These are phyloP conservation scores for Rosa persica DNA, from an alignment of 306 rosid species.

Conservation along the genomic window DNA sequence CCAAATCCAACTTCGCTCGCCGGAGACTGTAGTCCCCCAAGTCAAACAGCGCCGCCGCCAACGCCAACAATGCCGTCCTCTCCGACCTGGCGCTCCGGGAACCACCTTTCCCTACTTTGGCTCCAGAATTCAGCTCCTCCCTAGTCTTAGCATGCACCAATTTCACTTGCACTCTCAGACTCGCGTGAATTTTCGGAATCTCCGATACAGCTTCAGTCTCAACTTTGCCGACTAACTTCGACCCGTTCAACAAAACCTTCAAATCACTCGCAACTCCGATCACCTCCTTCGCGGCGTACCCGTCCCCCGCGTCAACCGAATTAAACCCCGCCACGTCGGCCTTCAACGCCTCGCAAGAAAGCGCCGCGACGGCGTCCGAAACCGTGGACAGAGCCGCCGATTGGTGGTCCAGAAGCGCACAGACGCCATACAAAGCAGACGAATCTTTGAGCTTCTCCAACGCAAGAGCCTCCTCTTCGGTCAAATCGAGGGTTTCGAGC, in stretches of 20 bases:
- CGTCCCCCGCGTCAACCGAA: constrained; percentile 78
- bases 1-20: constrained; percentile 47
- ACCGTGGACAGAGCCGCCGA: constrained; percentile 47
- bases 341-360: constrained; percentile 77
- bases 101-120: constrained; percentile 34
- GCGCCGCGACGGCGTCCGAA: constrained; percentile 58
- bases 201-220: constrained; percentile 31
- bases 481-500: constrained; percentile 39
- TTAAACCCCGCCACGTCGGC: constrained; percentile 62
- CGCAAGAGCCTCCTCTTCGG: constrained; percentile 46
- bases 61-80: constrained; percentile 35
- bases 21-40: constrained; percentile 57
- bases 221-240: constrained; percentile 73
- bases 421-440: constrained; percentile 42
- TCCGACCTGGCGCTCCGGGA: constrained; percentile 35
- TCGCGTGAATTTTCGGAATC: constrained; percentile 60
- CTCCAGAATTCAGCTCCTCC: constrained; percentile 60
- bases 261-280: constrained; percentile 69
- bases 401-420: constrained; percentile 61
- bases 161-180: constrained; percentile 56
- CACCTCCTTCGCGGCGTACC: constrained; percentile 61
- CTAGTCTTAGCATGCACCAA: constrained; percentile 58
- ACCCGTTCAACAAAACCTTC: constrained; percentile 77
- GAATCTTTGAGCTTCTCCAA: constrained; percentile 28
- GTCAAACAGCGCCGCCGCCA: constrained; percentile 48